These are phyloP conservation scores for Trichoderma koningiopsis DNA, from an alignment of 2,329 filamentous ascomycete genomes.

Conservation along the genomic window DNA sequence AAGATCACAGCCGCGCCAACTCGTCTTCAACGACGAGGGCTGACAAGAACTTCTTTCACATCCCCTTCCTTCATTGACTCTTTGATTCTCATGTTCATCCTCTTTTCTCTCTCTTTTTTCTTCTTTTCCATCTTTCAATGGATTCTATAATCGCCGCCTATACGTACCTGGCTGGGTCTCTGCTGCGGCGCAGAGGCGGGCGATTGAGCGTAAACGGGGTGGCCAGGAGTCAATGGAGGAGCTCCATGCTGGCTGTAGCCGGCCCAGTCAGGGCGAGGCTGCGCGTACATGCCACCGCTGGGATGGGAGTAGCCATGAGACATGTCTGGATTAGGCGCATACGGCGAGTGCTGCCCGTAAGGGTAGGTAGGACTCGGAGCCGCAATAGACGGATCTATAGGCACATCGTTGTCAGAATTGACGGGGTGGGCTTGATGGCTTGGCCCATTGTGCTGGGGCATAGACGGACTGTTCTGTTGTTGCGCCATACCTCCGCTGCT, in stretches of 20 bases:
- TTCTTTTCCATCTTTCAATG: not conserved
- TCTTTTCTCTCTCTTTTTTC: not conserved
- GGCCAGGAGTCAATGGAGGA: conserved; percentile 53
- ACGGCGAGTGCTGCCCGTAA: conserved; percentile 82
- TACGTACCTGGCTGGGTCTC: conserved; percentile 63
- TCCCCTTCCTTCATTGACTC: not conserved
- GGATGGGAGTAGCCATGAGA: conserved; percentile 71
- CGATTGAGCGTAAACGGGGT: conserved; percentile 58
- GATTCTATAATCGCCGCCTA: not conserved
- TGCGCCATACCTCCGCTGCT: conserved; percentile 91
- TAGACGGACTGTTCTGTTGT: conserved; percentile 95
- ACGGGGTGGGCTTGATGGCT: conserved; percentile 75
- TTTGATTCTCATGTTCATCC: not conserved
- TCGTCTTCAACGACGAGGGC: not conserved
- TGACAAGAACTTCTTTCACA: not conserved
- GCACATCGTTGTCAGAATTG: conserved; percentile 95
- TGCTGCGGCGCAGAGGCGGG: conserved; percentile 57
- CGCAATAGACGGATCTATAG: conserved; percentile 98
- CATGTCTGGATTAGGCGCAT: conserved; percentile 84
- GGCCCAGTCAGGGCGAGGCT: conserved; percentile 74
- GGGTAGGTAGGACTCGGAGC: conserved; percentile 90
- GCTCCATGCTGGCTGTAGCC: conserved; percentile 61
- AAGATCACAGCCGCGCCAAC: not conserved
- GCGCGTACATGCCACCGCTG: conserved; percentile 65
- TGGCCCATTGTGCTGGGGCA: conserved; percentile 79